A percentile compares a stretch with the other conserved stretches of the same genome.
Evolutionary conservation across 768 basidiomycete genomes (phyloP).

Genomic region (Roridomyces roridus): DNA sequence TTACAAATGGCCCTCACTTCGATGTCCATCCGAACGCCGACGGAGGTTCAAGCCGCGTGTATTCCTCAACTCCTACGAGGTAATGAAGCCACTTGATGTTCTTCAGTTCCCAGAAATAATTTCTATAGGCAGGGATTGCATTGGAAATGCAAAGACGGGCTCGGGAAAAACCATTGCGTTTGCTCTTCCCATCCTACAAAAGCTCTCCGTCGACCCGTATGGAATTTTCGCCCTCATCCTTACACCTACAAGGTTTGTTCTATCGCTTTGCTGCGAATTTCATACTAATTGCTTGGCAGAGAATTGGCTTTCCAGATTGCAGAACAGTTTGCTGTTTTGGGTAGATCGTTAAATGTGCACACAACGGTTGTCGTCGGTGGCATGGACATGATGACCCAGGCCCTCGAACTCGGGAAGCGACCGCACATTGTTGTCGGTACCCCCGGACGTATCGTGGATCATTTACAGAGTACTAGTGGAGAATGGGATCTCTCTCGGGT

Average conservation of each 20-base stretch:
- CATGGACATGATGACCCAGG: constrained; percentile 98
- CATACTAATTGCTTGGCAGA: constrained; percentile 46
- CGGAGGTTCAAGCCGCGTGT: constrained; percentile 89
- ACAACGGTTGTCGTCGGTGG: constrained; percentile 95
- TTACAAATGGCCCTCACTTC: constrained; percentile 70
- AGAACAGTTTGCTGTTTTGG: constrained; percentile 94
- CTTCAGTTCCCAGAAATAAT: not conserved
- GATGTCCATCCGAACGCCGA: constrained; percentile 88
- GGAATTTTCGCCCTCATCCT: constrained; percentile 93
- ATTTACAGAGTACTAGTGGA: constrained; percentile 75
- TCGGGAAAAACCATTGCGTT: constrained; percentile 99
- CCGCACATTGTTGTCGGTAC: constrained; percentile 97
- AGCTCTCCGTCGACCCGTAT: constrained; percentile 87
- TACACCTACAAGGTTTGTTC: constrained; percentile 88
- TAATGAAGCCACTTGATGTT: constrained; percentile 35
- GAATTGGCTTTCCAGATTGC: constrained; percentile 98
- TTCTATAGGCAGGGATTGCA: constrained; percentile 85
- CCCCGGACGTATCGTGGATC: constrained; percentile 93
- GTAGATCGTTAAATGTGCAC: constrained; percentile 77
- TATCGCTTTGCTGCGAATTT: not conserved
- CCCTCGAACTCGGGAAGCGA: constrained; percentile 80
- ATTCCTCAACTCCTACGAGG: constrained; percentile 87
- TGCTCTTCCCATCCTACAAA: constrained; percentile 92
- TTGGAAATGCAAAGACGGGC: constrained; percentile 97
- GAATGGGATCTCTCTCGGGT: constrained; percentile 88